Evolutionary conservation across 192 early-diverging fungal species (phyloP).

Genomic region (Hyaloraphidium curvatum): DNA sequence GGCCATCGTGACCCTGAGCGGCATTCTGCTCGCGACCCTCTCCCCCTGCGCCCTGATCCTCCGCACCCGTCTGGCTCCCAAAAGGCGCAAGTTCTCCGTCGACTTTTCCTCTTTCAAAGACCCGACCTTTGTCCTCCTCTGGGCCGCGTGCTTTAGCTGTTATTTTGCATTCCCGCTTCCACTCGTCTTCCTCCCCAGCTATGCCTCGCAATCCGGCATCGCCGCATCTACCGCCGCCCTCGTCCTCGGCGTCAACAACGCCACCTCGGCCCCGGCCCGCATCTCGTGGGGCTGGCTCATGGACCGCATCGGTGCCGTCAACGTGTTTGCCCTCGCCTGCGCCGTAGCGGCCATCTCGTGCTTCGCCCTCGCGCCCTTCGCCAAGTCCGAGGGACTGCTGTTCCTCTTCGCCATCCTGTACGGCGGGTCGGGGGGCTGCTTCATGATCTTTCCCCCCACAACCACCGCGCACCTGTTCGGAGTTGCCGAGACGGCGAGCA

Average conservation of each 20-base stretch:
- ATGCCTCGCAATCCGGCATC: not conserved
- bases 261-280: not conserved
- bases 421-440: no score
- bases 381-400: no score
- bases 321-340: no score
- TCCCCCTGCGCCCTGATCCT: not conserved
- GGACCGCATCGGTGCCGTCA: not conserved
- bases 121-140: not conserved
- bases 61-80: not conserved
- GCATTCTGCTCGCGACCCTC: not conserved
- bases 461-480: no score
- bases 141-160: not conserved
- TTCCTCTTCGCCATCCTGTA: no score
- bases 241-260: not conserved
- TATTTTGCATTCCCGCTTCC: not conserved
- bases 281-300: not conserved
- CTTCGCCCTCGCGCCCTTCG: no score
- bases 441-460: no score
- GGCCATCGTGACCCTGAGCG: no score
- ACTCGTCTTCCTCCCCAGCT: not conserved
- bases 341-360: no score
- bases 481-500: no score
- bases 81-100: not conserved
- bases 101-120: not conserved
- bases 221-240: not conserved